A percentile compares a stretch with the other conserved stretches of the same genome.
phyloP scores from a whole-genome alignment of 2,329 filamentous ascomycete species.

The Talaromyces sp. region DNA sequence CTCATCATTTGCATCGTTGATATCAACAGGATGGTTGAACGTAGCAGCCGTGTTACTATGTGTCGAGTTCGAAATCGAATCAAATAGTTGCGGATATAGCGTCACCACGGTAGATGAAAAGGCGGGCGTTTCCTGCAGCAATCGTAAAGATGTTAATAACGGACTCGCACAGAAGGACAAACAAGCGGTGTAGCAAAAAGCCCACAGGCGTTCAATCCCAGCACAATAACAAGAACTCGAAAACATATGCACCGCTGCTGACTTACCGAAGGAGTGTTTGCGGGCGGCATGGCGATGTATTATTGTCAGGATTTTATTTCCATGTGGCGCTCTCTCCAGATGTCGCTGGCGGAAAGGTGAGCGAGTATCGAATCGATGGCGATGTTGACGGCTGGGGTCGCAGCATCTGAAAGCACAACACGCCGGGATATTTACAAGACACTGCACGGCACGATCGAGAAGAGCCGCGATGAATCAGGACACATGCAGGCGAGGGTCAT shows the following conservation, averaged over 20 bases:
- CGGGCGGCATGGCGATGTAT: slow-evolving; percentile 35
- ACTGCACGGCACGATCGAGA: not conserved
- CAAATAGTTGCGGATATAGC: slow-evolving; percentile 45
- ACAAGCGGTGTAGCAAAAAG: not conserved
- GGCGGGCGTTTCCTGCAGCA: slow-evolving; percentile 22
- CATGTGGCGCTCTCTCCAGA: slow-evolving; percentile 4
- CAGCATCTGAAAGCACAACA: not conserved
- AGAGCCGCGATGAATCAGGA: not conserved
- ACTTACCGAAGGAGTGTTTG: slow-evolving; percentile 41
- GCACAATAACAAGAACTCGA: not conserved
- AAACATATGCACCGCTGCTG: not conserved
- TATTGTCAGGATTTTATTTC: slow-evolving; percentile 5
- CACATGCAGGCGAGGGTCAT: not conserved
- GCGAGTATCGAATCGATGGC: not conserved
- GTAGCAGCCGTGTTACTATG: slow-evolving; percentile 41
- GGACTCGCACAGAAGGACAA: not conserved
- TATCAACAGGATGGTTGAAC: slow-evolving; percentile 37
- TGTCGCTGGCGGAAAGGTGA: not conserved
- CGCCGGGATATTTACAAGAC: not conserved
- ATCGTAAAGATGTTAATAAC: slow-evolving; percentile 14
- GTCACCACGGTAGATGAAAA: slow-evolving; percentile 19
- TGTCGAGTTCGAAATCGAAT: slow-evolving; percentile 45
- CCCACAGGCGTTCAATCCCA: not conserved
- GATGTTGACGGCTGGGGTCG: not conserved
- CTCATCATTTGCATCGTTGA: slow-evolving; percentile 43